Conservation (phyloP, 139 green algal genomes). For the Haematococcus lacustris region DNA sequence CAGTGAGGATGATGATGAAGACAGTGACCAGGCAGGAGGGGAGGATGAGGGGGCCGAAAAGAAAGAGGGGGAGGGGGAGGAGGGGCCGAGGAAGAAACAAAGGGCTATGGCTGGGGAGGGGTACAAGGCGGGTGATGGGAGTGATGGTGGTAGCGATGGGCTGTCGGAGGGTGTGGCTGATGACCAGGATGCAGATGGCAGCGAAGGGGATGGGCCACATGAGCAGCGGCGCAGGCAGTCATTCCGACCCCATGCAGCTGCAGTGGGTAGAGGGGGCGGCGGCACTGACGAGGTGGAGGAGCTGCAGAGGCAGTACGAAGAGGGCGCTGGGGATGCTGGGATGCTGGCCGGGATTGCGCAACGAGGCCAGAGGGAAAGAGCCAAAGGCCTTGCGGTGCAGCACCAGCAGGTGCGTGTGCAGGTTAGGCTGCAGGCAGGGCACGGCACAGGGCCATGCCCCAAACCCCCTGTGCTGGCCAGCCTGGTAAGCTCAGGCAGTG, state of each 20-base stretch:
- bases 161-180: too few species aligned
- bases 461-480: too few species aligned
- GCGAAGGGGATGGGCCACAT: too few species aligned
- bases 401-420: slow-evolving; percentile 26
- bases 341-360: too few species aligned
- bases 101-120: neutral
- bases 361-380: slow-evolving; percentile 23
- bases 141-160: neutral
- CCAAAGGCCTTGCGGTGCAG: slow-evolving; percentile 34
- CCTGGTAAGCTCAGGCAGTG: too few species aligned
- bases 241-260: too few species aligned
- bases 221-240: too few species aligned
- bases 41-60: slow-evolving; percentile 1
- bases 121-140: neutral
- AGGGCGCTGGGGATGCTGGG: too few species aligned
- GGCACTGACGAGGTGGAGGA: slow-evolving; percentile 29
- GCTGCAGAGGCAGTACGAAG: slow-evolving; percentile 48
- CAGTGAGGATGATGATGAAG: slow-evolving; percentile 4
- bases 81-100: slow-evolving; percentile 8
- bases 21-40: neutral
- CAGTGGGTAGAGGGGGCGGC: neutral
- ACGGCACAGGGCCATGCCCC: too few species aligned
- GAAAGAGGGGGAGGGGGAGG: neutral
- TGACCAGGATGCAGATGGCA: too few species aligned
- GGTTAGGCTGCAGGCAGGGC: too few species aligned